phyloP scores from a whole-genome alignment of 352 stramenopile genomes.

The Pseudoperonospora humuli region DNA sequence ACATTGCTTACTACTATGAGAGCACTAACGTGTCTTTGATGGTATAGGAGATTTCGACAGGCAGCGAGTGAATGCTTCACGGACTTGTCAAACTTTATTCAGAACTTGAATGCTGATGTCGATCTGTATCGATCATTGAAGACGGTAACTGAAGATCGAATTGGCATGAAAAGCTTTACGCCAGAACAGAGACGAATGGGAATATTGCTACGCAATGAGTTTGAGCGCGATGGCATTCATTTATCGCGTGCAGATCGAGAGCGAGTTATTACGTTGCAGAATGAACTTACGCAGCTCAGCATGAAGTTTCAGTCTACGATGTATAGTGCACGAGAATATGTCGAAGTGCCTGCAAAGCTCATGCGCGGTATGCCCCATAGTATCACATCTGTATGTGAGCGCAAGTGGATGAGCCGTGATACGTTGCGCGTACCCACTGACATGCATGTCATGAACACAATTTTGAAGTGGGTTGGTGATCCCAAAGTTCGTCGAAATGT shows the following conservation, averaged over 20 bases:
- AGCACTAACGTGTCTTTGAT: slow-evolving; percentile 1
- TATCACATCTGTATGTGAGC: slow-evolving; percentile 49
- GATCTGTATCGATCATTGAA: slow-evolving; percentile 85
- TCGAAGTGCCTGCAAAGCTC: slow-evolving; percentile 52
- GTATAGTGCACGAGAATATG: slow-evolving; percentile 50
- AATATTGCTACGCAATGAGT: slow-evolving; percentile 86
- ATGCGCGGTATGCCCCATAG: slow-evolving; percentile 53
- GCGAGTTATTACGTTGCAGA: slow-evolving; percentile 83
- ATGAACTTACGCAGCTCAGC: slow-evolving; percentile 79
- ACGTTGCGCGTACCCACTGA: slow-evolving; percentile 73
- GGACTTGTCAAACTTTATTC: slow-evolving; percentile 92
- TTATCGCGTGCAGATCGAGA: slow-evolving; percentile 60
- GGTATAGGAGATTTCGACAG: slow-evolving; percentile 58
- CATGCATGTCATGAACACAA: slow-evolving; percentile 84
- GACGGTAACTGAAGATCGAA: slow-evolving; percentile 48
- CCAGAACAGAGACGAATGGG: slow-evolving; percentile 89
- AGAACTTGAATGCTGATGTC: slow-evolving; percentile 89
- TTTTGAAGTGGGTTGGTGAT: slow-evolving; percentile 87
- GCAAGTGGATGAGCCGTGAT: slow-evolving; percentile 53
- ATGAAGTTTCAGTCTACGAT: slow-evolving; percentile 87
- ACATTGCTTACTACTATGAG: too few species aligned
- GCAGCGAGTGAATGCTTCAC: slow-evolving; percentile 85
- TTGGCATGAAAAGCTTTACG: slow-evolving; percentile 53
- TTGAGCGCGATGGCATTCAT: slow-evolving; percentile 94
- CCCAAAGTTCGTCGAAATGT: slow-evolving; percentile 80